Percentiles rank a stretch among this genome's conserved stretches.
phyloP scores from a whole-genome alignment of 1,284 basidiomycete genomes.

The Apiotrichum akiyoshidainum region DNA sequence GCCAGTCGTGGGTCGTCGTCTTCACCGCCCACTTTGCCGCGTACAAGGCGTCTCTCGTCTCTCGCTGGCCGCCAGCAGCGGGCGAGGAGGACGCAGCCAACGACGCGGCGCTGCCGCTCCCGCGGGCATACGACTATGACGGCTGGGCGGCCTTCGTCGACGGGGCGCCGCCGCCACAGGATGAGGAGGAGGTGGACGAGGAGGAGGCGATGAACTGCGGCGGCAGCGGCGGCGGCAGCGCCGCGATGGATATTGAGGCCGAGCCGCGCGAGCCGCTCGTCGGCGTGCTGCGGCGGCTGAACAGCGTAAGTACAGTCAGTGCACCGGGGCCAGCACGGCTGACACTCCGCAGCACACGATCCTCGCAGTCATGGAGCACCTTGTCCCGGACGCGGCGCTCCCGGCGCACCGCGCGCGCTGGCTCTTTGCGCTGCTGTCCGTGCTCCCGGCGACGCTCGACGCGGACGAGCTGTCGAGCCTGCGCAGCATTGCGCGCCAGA shows the following conservation, averaged over 20 bases:
- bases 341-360: slow-evolving; percentile 23
- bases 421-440: slow-evolving; percentile 75
- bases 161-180: neutral
- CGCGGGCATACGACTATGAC: slow-evolving; percentile 8
- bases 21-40: slow-evolving; percentile 35
- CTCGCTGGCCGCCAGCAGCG: slow-evolving; percentile 3
- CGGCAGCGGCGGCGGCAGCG: too few species aligned
- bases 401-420: slow-evolving; percentile 70
- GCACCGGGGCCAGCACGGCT: too few species aligned
- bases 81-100: slow-evolving; percentile 18
- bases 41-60: slow-evolving; percentile 14
- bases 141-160: slow-evolving; percentile 12
- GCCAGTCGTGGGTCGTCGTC: slow-evolving; percentile 31
- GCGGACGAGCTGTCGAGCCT: slow-evolving; percentile 74
- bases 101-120: slow-evolving; percentile 5
- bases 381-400: slow-evolving; percentile 46
- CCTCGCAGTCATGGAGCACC: slow-evolving; percentile 26
- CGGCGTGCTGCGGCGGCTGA: slow-evolving; percentile 25
- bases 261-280: slow-evolving; percentile 34
- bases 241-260: too few species aligned
- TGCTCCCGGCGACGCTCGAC: slow-evolving; percentile 67
- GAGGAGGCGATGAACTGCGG: slow-evolving; percentile 19
- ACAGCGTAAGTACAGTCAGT: slow-evolving; percentile 35
- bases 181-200: slow-evolving; percentile 12
- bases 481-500: slow-evolving; percentile 71